Evolutionary conservation across 2,329 filamentous ascomycete species (phyloP), one percentile per base, ranked within the genome.

Genomic region (Fusarium pseudoanthophilum): DNA sequence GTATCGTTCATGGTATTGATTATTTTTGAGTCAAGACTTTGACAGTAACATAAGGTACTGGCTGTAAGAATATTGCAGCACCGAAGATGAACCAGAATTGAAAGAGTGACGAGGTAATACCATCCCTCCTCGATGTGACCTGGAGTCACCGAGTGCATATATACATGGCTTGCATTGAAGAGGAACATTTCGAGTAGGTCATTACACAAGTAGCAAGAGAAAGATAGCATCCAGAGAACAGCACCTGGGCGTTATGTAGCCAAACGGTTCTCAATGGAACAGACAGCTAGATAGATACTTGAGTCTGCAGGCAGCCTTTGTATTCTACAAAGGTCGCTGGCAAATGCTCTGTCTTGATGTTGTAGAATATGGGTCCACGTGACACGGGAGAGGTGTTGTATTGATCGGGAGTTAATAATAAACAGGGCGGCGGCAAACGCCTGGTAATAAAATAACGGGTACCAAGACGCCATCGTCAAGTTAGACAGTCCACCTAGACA

Each of bases 381-480:
- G 67, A 73, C 43, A 56, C 32, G 45, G 34, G 26, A 63, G 48
- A 45, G 36, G 52, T 52, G 37, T 51, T 69, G 21, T 40, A 45
- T 42, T 45, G 16, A 57, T 72, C 45, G 39, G 52, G 61, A 46
- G 69, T 49, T 48, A 24, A 48, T 36, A 62, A 56, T 36, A 62
- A 56, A 51, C 10, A 24, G 13, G 52, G 52, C 36, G 39, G 52
- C 32, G 39, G 48, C 42, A 57, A 63, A 63, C 32, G 32, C 30
- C 55, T 28, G 36, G 48, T 60, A 49, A 49, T 34, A 70, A 46
- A 45, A 39, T 36, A 40, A 67, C 30, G 42, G 49, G 42, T 28
- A 53, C 26, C 21, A 45, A 24, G n/a, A 75, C 74, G 64, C 34
- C 40, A 49, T 62, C 30, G n/a, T 60, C 51, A 56, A 28, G 58